phyloP scores from a whole-genome alignment of 352 stramenopile species.

The Saprolegnia diclina region DNA sequence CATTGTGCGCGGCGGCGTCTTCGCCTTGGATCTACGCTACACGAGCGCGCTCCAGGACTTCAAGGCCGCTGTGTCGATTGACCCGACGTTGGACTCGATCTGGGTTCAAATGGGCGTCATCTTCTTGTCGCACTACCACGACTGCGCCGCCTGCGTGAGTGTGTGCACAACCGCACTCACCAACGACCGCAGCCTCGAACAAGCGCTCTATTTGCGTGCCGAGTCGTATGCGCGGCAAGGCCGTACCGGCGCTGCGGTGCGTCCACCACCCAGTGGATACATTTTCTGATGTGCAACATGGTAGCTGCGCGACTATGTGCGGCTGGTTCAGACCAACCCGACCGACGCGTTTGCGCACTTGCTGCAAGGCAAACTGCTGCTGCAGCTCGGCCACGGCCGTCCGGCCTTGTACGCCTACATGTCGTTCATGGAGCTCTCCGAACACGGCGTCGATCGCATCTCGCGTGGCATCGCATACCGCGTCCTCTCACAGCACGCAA shows the following conservation, averaged over 20 bases:
- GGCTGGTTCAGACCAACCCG: slow-evolving; percentile 52
- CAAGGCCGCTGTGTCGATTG: slow-evolving; percentile 61
- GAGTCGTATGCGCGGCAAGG: slow-evolving; percentile 61
- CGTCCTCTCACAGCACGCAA: slow-evolving; percentile 57
- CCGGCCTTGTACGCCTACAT: slow-evolving; percentile 73
- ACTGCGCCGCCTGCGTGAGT: slow-evolving; percentile 56
- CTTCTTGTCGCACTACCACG: slow-evolving; percentile 76
- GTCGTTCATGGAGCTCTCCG: slow-evolving; percentile 51
- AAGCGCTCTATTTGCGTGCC: slow-evolving; percentile 57
- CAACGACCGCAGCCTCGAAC: slow-evolving; percentile 54
- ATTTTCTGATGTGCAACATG: neutral
- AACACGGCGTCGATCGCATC: slow-evolving; percentile 33
- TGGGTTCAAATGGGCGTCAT: slow-evolving; percentile 79
- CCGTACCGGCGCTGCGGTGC: slow-evolving; percentile 39
- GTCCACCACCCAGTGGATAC: neutral
- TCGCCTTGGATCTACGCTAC: slow-evolving; percentile 65
- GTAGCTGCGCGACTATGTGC: slow-evolving; percentile 53
- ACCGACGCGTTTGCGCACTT: slow-evolving; percentile 57
- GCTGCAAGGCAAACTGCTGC: slow-evolving; percentile 47
- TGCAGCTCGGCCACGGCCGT: slow-evolving; percentile 50
- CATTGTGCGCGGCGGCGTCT: slow-evolving; percentile 60
- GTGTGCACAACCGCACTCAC: slow-evolving; percentile 55
- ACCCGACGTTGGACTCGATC: slow-evolving; percentile 67
- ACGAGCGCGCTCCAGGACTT: slow-evolving; percentile 75
- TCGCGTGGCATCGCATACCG: slow-evolving; percentile 62